Evolutionary conservation across 2,329 filamentous ascomycete species (phyloP), one percentile per base, ranked within the genome.

Genomic region (Blumeria graminis): DNA sequence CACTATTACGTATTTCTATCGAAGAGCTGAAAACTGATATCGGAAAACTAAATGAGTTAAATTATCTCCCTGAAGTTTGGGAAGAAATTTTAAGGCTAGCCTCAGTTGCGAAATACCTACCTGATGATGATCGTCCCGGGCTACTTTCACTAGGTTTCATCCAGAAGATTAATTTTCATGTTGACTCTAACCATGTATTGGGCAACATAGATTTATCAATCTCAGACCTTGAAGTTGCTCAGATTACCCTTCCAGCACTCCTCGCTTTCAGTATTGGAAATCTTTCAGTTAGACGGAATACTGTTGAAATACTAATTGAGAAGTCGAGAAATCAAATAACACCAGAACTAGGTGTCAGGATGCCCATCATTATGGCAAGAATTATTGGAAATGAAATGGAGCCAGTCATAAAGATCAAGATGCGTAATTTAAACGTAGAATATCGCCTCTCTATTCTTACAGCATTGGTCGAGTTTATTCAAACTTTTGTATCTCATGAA

Each of bases 331-430:
- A 63, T 57, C 57, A 61, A 38, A 62, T 62, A 32, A 52, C 64
- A n/a, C 61, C 62, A 46, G 62, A 66, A 22, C 56, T 60, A 14
- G 60, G 59, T 41, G 55, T 56, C n/a, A 60, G 63, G 61, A 70
- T 77, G 1, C 80, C 82, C 0, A 86, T 89, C 60, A 67, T 96
- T 56, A 94, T 94, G 81, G 78, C 85, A 58, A 78, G 92, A 54
- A 84, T 94, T 70, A 85, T 98, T 61, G 87, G 87, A 0, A 89
- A 96, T 65, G 90, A 96, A 66, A 86, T 93, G 70, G 90, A 96
- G 60, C 90, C 93, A 0, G 81, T 86, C 6, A 73, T 95, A 61
- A 94, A 93, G 66, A 68, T 95, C 57, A 93, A 94, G 66, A 70
- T 96, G 45, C 85, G 84, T 68, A 88, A 94, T 59, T 62, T 94